phyloP scores from a whole-genome alignment of 2,329 filamentous ascomycete genomes.

The Penicillium sp. region DNA sequence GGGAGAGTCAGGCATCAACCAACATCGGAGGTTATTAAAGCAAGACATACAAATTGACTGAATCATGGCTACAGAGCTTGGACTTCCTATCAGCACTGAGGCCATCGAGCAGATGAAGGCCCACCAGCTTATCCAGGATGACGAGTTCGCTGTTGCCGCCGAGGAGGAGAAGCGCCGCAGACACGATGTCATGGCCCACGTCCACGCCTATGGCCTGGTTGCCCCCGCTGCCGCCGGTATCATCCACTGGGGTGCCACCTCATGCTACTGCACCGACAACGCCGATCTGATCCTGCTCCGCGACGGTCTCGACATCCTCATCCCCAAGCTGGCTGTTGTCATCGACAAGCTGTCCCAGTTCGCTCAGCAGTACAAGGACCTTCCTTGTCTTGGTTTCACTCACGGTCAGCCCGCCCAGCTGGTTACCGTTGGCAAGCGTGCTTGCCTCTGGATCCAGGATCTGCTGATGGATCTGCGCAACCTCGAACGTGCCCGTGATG shows the following conservation, averaged over 20 bases:
- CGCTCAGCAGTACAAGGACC: constrained; percentile 68
- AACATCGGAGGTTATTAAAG: constrained; percentile 13
- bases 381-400: constrained; percentile 74
- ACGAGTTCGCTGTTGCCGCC: constrained; percentile 70
- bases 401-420: constrained; percentile 61
- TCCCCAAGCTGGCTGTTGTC: constrained; percentile 74
- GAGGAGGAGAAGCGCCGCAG: constrained; percentile 72
- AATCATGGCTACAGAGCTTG: constrained; percentile 57
- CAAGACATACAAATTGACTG: constrained; percentile 23
- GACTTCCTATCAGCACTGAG: constrained; percentile 68
- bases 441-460: constrained; percentile 73
- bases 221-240: constrained; percentile 77
- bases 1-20: constrained; percentile 10
- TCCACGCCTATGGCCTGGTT: constrained; percentile 70
- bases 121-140: constrained; percentile 71
- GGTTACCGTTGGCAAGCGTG: constrained; percentile 63
- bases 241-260: constrained; percentile 72
- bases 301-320: constrained; percentile 71
- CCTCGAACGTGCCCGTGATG: constrained; percentile 66
- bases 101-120: constrained; percentile 74
- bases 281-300: constrained; percentile 74
- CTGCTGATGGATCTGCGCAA: constrained; percentile 72
- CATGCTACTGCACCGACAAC: constrained; percentile 64
- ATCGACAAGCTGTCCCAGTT: constrained; percentile 72
- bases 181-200: constrained; percentile 65